Evolutionary conservation across 352 stramenopile species (phyloP), one percentile per base, ranked within the genome.

Genomic region (Phytophthora nicotianae): DNA sequence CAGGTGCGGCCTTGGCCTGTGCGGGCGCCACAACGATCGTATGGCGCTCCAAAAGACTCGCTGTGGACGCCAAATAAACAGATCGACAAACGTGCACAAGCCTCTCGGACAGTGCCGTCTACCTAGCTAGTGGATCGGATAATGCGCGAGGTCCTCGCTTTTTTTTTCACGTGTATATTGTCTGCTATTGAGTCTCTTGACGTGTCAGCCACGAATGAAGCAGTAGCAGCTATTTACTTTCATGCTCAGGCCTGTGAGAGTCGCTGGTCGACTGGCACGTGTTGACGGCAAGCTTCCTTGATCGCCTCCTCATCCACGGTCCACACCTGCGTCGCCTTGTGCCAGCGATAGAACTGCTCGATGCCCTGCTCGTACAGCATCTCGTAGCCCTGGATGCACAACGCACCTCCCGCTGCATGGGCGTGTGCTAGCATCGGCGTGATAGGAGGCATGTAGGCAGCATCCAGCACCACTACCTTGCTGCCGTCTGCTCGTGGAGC

Each of bases 311-410:
- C 79, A 24, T 81, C 70, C 45, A 86, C 66, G 13, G 16, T 14
- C 52, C 58, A 75, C 14, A 74, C 70, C 21, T 79, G 68, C 21
- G 83, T 87, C 19, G 72, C 62, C 74, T 77, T 79, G 68, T 91
- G 79, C 97, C 97, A 99, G 29, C 97, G 79, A 64, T 96, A 83
- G 74, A 98, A 99, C 70, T 99, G 97, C 67, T 97, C 95, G 5
- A 98, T 86, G 32, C 95, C 97, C 75, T 99, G 97, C 73, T 98
- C 95, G 66, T 97, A 97, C 17, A 99, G 79, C 97, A 99, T 99
- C 65, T 99, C 96, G 20, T 95, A 98, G 47, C 97, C 97, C 61
- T 98, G 89, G 40, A 99, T 93, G 50, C 96, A 89, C 46, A 79
- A 53, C 48, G 88, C 97, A 43, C 59, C 69, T 16, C 91, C 93